A percentile compares a stretch with the other conserved stretches of the same genome.
Evolutionary conservation across 345 rosid species (phyloP).

Genomic region (Melaleuca quinquenervia): DNA sequence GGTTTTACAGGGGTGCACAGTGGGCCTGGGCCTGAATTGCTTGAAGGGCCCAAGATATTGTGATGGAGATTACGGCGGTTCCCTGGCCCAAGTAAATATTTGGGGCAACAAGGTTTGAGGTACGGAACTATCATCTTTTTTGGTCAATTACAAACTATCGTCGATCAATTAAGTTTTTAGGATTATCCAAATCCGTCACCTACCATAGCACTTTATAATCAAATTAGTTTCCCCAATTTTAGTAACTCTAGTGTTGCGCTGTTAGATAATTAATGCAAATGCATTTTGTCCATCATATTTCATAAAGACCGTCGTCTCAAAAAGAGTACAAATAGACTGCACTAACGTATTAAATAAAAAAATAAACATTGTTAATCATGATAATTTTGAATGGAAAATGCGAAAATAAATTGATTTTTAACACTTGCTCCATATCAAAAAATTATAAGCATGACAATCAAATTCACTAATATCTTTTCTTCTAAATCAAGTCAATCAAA

Average conservation of each 20-base stretch:
- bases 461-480: not conserved
- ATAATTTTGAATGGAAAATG: not conserved
- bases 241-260: not conserved
- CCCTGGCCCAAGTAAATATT: not conserved
- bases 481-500: not conserved
- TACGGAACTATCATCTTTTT: no score
- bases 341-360: not conserved
- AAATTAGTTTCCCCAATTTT: not conserved
- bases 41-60: not conserved
- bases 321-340: not conserved
- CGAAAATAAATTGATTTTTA: not conserved
- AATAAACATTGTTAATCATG: not conserved
- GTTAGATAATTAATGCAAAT: not conserved
- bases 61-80: not conserved
- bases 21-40: not conserved
- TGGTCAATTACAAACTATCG: no score
- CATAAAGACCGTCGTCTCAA: not conserved
- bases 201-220: not conserved
- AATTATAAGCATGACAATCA: not conserved
- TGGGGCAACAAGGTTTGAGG: not conserved
- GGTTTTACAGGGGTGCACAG: not conserved
- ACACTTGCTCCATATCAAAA: not conserved
- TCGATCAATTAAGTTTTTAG: not conserved
- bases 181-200: not conserved
- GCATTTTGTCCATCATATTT: no score